Conservation (phyloP, 305 asterid species). For the Nicotiana rustica region DNA sequence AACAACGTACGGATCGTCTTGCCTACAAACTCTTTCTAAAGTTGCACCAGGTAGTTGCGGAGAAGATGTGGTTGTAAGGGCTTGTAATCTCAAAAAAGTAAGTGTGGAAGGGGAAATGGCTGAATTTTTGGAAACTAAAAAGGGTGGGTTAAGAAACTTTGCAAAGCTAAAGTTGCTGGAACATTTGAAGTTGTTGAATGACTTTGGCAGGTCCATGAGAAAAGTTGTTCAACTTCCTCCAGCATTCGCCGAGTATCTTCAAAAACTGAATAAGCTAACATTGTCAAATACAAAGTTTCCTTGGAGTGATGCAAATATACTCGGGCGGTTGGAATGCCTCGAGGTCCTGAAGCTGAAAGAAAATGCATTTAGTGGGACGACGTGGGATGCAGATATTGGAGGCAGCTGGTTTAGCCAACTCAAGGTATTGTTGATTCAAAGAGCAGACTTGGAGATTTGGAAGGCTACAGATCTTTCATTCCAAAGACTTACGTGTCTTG, state of each 20-base stretch:
- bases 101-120: constrained; percentile 51
- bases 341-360: constrained; percentile 60
- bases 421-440: constrained; percentile 45
- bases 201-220: constrained; percentile 43
- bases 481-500: constrained; percentile 34
- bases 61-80: constrained; percentile 52
- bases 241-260: constrained; percentile 43
- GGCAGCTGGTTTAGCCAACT: constrained; percentile 47
- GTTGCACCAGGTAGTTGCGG: constrained; percentile 40
- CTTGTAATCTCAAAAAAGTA: constrained; percentile 50
- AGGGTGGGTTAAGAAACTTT: constrained; percentile 37
- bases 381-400: constrained; percentile 49
- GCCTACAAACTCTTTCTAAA: too few relatives aligned
- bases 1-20: constrained; percentile 43
- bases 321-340: constrained; percentile 55
- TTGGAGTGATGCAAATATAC: constrained; percentile 52
- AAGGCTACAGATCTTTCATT: constrained; percentile 46
- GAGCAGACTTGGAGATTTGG: constrained; percentile 51
- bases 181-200: constrained; percentile 50
- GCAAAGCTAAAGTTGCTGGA: constrained; percentile 51
- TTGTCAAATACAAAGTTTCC: constrained; percentile 51
- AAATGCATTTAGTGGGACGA: constrained; percentile 52
- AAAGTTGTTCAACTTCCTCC: constrained; percentile 44
- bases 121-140: constrained; percentile 44
- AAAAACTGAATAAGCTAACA: constrained; percentile 54